Conservation (phyloP, 169 alveolate species). For the Babesia sp. region DNA sequence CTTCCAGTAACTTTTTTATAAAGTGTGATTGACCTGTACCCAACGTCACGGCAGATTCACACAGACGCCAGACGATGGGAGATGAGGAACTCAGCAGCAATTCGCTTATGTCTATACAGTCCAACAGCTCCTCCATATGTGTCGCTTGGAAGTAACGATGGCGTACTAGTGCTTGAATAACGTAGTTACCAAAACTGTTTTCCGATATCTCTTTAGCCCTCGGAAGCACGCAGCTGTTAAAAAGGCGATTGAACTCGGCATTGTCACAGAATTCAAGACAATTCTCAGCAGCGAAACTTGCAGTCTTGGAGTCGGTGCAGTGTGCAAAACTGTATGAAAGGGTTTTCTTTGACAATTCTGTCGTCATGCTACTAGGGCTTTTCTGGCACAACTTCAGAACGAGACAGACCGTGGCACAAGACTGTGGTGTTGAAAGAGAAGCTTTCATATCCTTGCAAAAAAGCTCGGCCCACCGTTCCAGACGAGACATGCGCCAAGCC, state of each 20-base stretch:
- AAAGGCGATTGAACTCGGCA: constrained; percentile 30
- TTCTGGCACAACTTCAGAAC: constrained; percentile 22
- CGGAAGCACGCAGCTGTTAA: constrained; percentile 13
- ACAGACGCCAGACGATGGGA: constrained; percentile 44
- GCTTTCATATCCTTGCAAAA: constrained; percentile 37
- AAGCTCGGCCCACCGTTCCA: constrained; percentile 35
- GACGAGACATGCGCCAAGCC: constrained; percentile 15
- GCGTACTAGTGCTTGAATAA: constrained; percentile 40
- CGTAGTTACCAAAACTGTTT: constrained; percentile 41
- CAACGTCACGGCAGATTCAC: constrained; percentile 40
- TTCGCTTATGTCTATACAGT: constrained; percentile 7
- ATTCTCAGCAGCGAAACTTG: constrained; percentile 36
- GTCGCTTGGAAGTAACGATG: constrained; percentile 37
- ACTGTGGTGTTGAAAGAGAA: constrained; percentile 9
- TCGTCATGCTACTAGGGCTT: not conserved
- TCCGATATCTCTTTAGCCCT: constrained; percentile 30
- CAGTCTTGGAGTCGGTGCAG: constrained; percentile 17
- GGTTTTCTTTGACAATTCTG: not conserved
- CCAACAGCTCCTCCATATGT: constrained; percentile 35
- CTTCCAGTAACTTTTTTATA: constrained; percentile 30
- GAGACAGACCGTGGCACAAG: constrained; percentile 45
- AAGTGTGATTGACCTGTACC: constrained; percentile 46
- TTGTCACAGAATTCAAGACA: constrained; percentile 18
- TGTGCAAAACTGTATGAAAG: not conserved
- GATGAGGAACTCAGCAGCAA: constrained; percentile 10